Evolutionary conservation across 2,329 filamentous ascomycete genomes (phyloP).

Genomic region (Ophiostoma piceae): DNA sequence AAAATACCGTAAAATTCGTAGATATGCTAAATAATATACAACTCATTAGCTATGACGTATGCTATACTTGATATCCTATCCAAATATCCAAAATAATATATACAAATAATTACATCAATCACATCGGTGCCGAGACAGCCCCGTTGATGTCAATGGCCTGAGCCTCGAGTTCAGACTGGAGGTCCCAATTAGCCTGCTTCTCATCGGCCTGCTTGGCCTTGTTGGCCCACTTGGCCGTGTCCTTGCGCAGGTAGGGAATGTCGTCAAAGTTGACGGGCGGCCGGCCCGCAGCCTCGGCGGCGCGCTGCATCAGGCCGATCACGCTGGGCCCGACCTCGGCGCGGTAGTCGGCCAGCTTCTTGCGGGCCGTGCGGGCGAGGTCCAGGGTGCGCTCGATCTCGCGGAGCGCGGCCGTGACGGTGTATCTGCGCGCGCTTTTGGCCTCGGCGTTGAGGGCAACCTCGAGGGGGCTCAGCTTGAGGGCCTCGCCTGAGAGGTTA

Average conservation of each 20-base stretch:
- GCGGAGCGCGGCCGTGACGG: slow-evolving; percentile 20
- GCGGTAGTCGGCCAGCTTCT: slow-evolving; percentile 26
- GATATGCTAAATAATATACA: background rate
- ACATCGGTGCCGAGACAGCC: background rate
- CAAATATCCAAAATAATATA: background rate
- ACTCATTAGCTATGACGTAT: background rate
- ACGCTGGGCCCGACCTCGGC: slow-evolving; percentile 28
- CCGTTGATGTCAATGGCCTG: background rate
- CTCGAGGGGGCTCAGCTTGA: background rate
- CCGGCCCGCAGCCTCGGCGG: slow-evolving; percentile 31
- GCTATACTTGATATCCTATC: background rate
- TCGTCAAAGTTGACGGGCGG: slow-evolving; percentile 28
- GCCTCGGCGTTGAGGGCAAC: background rate
- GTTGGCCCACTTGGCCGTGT: slow-evolving; percentile 6
- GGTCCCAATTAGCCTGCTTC: slow-evolving; percentile 17
- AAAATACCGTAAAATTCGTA: background rate
- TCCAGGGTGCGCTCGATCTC: slow-evolving; percentile 30
- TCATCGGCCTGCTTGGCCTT: background rate
- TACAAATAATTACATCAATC: background rate
- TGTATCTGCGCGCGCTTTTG: background rate
- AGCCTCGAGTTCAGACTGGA: background rate
- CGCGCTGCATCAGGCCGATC: slow-evolving; percentile 33
- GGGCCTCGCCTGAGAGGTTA: no score
- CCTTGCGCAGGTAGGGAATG: slow-evolving; percentile 6
- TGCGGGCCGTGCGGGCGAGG: slow-evolving; percentile 26